These are phyloP conservation scores for Botrytis galanthina DNA, from an alignment of 2,329 filamentous ascomycete species.

Conservation along the genomic window DNA sequence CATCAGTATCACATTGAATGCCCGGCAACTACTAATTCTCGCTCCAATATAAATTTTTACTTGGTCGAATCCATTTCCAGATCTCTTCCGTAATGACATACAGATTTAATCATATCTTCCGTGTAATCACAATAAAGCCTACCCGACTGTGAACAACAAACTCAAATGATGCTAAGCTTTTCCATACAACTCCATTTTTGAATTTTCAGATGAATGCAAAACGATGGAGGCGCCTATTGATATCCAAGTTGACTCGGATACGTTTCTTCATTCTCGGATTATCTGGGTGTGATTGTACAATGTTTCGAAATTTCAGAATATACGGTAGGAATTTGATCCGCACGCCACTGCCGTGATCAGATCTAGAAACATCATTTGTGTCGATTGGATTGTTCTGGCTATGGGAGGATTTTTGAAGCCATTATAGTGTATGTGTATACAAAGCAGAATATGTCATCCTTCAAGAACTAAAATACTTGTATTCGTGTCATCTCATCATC, in stretches of 20 bases:
- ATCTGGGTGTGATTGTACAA: background rate
- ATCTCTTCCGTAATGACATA: background rate
- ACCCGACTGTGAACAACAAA: background rate
- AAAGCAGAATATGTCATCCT: background rate
- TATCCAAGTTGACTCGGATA: background rate
- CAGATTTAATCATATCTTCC: background rate
- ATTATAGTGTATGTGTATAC: background rate
- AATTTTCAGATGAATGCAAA: background rate
- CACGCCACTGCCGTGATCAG: background rate
- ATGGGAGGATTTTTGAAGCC: background rate
- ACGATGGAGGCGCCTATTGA: background rate
- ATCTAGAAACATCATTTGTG: background rate
- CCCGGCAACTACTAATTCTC: background rate
- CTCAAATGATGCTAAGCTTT: constrained; percentile 4
- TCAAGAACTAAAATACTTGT: background rate
- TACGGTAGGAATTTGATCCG: background rate
- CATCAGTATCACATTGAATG: constrained; percentile 8
- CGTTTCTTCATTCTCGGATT: background rate
- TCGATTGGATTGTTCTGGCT: constrained; percentile 1
- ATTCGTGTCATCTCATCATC: background rate
- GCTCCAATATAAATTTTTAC: background rate
- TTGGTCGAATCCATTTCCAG: background rate
- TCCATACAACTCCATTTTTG: background rate
- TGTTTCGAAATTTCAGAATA: background rate
- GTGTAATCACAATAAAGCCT: background rate